These are phyloP conservation scores for Sugiyamaella smithiae DNA, from an alignment of 805 yeast genomes.

Conservation along the genomic window DNA sequence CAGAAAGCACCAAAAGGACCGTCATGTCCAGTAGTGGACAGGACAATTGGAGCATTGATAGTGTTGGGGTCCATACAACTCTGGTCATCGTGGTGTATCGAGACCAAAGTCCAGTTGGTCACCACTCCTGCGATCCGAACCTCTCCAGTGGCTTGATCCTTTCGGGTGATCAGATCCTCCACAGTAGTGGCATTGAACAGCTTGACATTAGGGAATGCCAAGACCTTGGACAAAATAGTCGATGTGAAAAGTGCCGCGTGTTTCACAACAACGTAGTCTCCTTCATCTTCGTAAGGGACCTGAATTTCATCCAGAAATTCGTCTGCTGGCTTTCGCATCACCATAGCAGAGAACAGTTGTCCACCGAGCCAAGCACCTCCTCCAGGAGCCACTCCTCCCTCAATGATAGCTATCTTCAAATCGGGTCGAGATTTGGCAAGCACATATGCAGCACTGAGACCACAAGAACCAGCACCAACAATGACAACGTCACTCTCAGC, in stretches of 20 bases:
- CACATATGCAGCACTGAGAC: slow-evolving; percentile 71
- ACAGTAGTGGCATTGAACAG: slow-evolving; percentile 78
- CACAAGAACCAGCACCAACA: slow-evolving; percentile 78
- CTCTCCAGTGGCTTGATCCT: slow-evolving; percentile 52
- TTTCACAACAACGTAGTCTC: slow-evolving; percentile 74
- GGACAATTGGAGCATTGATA: slow-evolving; percentile 59
- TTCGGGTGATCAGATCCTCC: slow-evolving; percentile 74
- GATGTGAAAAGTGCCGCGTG: slow-evolving; percentile 78
- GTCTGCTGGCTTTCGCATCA: slow-evolving; percentile 77
- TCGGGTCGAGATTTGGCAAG: slow-evolving; percentile 74
- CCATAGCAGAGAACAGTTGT: slow-evolving; percentile 73
- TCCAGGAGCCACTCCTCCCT: slow-evolving; percentile 73
- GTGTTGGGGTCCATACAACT: slow-evolving; percentile 84
- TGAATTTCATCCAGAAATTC: slow-evolving; percentile 60
- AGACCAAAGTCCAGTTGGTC: slow-evolving; percentile 77
- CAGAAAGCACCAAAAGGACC: slow-evolving; percentile 82
- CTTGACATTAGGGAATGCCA: slow-evolving; percentile 70
- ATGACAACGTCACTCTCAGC: slow-evolving; percentile 74
- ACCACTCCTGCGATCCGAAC: slow-evolving; percentile 75
- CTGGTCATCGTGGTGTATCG: slow-evolving; percentile 72
- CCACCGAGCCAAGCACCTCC: slow-evolving; percentile 83
- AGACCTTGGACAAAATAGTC: slow-evolving; percentile 64
- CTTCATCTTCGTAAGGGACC: slow-evolving; percentile 71
- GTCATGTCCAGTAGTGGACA: slow-evolving; percentile 77
- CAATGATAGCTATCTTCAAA: slow-evolving; percentile 67